Conservation (phyloP, 129 eudicot species). For the Silybum marianum region DNA sequence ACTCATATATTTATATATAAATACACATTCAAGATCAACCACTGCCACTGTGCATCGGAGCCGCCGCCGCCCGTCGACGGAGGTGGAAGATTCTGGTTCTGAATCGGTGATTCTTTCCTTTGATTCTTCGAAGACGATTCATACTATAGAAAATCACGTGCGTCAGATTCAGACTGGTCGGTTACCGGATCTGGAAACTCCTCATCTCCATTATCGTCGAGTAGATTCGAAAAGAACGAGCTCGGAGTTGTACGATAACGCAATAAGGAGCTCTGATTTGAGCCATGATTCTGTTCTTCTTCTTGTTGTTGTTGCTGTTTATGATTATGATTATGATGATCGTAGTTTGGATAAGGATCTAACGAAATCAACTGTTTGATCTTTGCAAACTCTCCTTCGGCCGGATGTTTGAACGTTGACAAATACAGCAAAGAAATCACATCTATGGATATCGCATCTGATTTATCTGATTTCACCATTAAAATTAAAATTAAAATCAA, state of each 20-base stretch:
- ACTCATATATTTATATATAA: too few species aligned
- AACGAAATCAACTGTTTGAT: constrained; percentile 41
- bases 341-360: constrained; percentile 40
- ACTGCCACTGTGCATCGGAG: constrained; percentile 9
- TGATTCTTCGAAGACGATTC: constrained; percentile 38
- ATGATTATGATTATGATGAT: background rate
- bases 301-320: background rate
- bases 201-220: constrained; percentile 36
- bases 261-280: constrained; percentile 28
- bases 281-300: background rate
- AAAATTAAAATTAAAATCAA: too few species aligned
- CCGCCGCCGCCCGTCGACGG: background rate
- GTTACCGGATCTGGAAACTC: constrained; percentile 33
- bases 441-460: constrained; percentile 59
- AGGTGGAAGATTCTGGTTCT: constrained; percentile 12
- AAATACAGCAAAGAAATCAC: constrained; percentile 47
- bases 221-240: constrained; percentile 52
- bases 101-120: constrained; percentile 5
- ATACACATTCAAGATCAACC: too few species aligned
- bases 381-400: constrained; percentile 48
- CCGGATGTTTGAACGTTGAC: constrained; percentile 43
- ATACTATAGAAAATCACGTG: constrained; percentile 26
- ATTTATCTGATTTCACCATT: too few species aligned
- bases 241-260: constrained; percentile 73
- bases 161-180: constrained; percentile 29